Evolutionary conservation across 129 eudicot genomes (phyloP).

Genomic region (Centella asiatica): DNA sequence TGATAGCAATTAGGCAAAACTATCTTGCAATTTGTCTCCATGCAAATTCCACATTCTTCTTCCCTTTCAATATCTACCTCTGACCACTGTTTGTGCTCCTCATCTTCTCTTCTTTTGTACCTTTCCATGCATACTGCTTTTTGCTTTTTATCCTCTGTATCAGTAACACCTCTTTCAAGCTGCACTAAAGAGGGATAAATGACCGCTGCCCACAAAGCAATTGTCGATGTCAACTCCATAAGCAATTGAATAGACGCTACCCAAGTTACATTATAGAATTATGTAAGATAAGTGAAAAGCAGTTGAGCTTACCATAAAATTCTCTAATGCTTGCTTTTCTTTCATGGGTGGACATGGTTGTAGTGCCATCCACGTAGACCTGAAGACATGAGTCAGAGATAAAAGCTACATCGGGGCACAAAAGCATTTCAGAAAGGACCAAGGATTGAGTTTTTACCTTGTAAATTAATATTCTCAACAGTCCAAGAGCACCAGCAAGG

Average conservation of each 20-base stretch:
- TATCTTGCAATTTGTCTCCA: constrained; percentile 59
- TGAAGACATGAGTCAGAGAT: constrained; percentile 15
- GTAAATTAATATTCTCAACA: constrained; percentile 68
- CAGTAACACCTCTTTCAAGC: constrained; percentile 54
- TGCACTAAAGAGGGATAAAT: constrained; percentile 63
- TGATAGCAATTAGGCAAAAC: constrained; percentile 63
- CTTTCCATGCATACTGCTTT: constrained; percentile 36
- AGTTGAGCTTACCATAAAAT: constrained; percentile 52
- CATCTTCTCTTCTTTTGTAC: constrained; percentile 41
- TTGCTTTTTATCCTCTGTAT: constrained; percentile 53
- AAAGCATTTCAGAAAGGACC: not conserved
- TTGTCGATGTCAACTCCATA: constrained; percentile 6
- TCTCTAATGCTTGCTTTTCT: constrained; percentile 90
- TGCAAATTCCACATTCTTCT: constrained; percentile 75
- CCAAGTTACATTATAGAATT: not conserved
- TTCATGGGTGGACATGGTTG: constrained; percentile 84
- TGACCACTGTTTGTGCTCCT: constrained; percentile 23
- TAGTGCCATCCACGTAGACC: constrained; percentile 96
- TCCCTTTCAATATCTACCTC: constrained; percentile 48
- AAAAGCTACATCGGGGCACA: not conserved
- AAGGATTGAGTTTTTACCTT: constrained; percentile 34
- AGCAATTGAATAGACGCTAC: not conserved
- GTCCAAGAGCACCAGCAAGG: constrained; percentile 85
- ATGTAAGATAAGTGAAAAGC: not conserved
- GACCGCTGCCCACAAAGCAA: constrained; percentile 28